phyloP scores from a whole-genome alignment of 495 filamentous ascomycete species.

The Penicillium ucsense region DNA sequence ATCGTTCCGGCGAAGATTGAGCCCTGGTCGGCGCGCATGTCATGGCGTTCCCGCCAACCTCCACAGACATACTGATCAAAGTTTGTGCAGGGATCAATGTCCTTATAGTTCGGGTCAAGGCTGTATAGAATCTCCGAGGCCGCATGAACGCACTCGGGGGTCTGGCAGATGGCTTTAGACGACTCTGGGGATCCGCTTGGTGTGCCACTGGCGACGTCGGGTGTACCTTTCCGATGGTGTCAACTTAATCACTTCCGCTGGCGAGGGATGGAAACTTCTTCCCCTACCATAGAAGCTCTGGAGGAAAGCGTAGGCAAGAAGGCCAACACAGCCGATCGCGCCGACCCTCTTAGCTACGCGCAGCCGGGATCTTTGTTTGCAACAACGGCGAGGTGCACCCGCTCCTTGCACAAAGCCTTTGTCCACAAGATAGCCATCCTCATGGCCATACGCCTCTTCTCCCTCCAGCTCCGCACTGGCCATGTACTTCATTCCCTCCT shows the following conservation, averaged over 20 bases:
- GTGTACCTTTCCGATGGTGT: neutral
- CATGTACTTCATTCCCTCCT: conserved; percentile 1
- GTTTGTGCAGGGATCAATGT: conserved; percentile 58
- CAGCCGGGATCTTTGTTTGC: conserved; percentile 8
- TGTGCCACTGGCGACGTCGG: neutral
- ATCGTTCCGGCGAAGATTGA: conserved; percentile 48
- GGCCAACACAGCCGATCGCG: conserved; percentile 3
- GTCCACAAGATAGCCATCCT: neutral
- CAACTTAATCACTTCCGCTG: neutral
- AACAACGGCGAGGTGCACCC: neutral
- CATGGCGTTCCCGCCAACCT: conserved; percentile 55
- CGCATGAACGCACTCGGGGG: conserved; percentile 58
- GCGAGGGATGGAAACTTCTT: no score
- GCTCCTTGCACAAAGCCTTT: conserved; percentile 3
- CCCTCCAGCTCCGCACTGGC: conserved; percentile 1
- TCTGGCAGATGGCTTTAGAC: conserved; percentile 35
- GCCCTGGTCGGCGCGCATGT: conserved; percentile 57
- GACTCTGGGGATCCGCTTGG: conserved; percentile 10
- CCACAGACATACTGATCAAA: conserved; percentile 64
- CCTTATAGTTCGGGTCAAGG: conserved; percentile 51
- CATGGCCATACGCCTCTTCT: neutral
- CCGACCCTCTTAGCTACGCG: conserved; percentile 2
- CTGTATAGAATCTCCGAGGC: conserved; percentile 59
- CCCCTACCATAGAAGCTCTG: neutral
- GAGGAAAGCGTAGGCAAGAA: conserved; percentile 4